A percentile compares a stretch with the other conserved stretches of the same genome.
These are phyloP conservation scores for Dentipellis fragilis DNA, from an alignment of 768 basidiomycete genomes.

Conservation along the genomic window DNA sequence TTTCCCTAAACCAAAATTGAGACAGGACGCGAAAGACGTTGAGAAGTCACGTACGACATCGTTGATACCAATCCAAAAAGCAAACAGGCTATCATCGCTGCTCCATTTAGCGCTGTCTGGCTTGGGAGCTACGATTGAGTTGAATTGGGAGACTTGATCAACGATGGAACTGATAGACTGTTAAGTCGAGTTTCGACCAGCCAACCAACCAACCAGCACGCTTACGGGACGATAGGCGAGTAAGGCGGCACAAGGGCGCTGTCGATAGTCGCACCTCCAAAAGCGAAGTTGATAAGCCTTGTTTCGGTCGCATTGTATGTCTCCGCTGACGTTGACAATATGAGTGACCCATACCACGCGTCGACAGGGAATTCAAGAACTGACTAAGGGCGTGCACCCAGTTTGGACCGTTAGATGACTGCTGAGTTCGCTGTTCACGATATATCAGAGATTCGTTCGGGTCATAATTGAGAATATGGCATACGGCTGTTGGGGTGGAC, in stretches of 20 bases:
- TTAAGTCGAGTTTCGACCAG: background rate
- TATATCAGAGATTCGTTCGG: background rate
- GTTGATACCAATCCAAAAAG: slow-evolving; percentile 29
- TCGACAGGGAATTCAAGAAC: too few relatives aligned
- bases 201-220: background rate
- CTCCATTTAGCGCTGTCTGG: slow-evolving; percentile 23
- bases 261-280: slow-evolving; percentile 29
- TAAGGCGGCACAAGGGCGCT: slow-evolving; percentile 26
- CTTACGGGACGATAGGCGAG: slow-evolving; percentile 24
- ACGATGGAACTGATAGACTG: slow-evolving; percentile 20
- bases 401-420: slow-evolving; percentile 52
- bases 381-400: slow-evolving; percentile 48
- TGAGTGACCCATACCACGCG: background rate
- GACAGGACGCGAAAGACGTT: background rate
- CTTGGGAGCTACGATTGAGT: slow-evolving; percentile 22
- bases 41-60: slow-evolving; percentile 19
- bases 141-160: slow-evolving; percentile 25
- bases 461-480: slow-evolving; percentile 6
- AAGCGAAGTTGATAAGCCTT: slow-evolving; percentile 34
- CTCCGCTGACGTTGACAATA: background rate
- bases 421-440: slow-evolving; percentile 21
- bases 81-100: slow-evolving; percentile 24
- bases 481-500: slow-evolving; percentile 39
- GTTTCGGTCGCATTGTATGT: slow-evolving; percentile 48
- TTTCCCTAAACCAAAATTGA: slow-evolving; percentile 27